phyloP scores from a whole-genome alignment of 441 rosid genomes.

The Aquilaria agallochum region DNA sequence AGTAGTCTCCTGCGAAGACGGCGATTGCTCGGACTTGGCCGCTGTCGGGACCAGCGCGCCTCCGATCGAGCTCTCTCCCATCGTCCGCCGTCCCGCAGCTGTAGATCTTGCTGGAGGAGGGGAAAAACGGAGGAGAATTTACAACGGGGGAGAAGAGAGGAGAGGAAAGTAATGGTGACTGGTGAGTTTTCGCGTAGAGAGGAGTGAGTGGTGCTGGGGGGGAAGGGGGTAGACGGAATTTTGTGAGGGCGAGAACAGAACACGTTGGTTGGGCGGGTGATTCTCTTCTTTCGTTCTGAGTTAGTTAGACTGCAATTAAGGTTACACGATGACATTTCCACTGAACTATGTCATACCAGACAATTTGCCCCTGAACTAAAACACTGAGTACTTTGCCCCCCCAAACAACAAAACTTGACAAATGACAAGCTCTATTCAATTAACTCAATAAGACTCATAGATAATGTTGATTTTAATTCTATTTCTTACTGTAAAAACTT shows the following conservation, averaged over 20 bases:
- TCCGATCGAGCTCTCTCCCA: conserved; percentile 32
- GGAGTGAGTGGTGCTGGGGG: background rate
- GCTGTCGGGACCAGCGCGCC: conserved; percentile 32
- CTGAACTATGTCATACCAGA: too few species aligned
- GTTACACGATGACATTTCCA: conserved; percentile 2
- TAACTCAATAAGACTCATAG: too few species aligned
- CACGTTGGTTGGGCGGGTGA: conserved; percentile 33
- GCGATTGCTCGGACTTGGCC: conserved; percentile 23
- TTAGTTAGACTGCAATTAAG: background rate
- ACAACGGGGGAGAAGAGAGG: too few species aligned
- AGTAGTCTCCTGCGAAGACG: background rate
- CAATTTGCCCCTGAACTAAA: too few species aligned
- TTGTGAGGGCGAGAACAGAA: conserved; percentile 32
- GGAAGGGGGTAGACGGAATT: background rate
- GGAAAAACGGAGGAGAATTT: background rate
- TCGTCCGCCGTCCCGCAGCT: background rate
- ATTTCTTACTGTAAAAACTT: too few species aligned
- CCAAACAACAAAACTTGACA: too few species aligned
- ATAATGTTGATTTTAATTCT: too few species aligned
- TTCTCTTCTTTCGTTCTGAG: background rate
- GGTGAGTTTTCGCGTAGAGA: background rate
- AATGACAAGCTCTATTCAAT: too few species aligned
- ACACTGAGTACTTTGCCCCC: too few species aligned
- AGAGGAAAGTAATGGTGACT: background rate
- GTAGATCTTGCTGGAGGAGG: too few species aligned